These are phyloP conservation scores for Begonia peltatifolia DNA, from an alignment of 306 rosid genomes.

Conservation along the genomic window DNA sequence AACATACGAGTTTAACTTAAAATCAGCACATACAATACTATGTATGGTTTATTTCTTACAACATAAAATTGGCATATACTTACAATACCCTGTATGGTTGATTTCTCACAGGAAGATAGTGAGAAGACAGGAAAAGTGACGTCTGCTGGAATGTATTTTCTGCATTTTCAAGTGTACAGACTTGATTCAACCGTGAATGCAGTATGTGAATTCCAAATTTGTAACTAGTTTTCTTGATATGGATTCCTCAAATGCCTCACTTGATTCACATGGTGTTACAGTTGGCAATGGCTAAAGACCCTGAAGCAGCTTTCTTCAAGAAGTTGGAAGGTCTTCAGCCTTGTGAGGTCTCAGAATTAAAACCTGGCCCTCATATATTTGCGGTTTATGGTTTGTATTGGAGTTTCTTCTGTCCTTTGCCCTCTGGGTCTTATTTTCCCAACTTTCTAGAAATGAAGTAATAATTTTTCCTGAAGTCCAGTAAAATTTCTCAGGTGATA, in stretches of 20 bases:
- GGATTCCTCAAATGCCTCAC: no score
- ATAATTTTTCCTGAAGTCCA: constrained; percentile 11
- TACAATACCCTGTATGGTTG: no score
- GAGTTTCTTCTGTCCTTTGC: constrained; percentile 7
- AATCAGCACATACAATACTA: no score
- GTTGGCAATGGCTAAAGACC: constrained; percentile 99
- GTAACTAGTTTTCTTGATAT: background rate
- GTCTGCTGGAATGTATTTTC: constrained; percentile 93
- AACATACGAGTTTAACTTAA: no score
- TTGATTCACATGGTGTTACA: constrained; percentile 15
- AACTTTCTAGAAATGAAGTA: constrained; percentile 6
- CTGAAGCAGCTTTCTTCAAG: constrained; percentile 93
- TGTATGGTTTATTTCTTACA: no score
- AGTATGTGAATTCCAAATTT: constrained; percentile 4
- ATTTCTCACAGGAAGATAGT: constrained; percentile 69
- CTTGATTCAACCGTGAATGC: constrained; percentile 99
- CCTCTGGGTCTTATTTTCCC: constrained; percentile 11
- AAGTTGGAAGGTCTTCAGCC: constrained; percentile 99
- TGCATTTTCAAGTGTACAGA: constrained; percentile 98
- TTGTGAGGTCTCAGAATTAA: constrained; percentile 92
- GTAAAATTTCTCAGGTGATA: constrained; percentile 55
- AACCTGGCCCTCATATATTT: constrained; percentile 95
- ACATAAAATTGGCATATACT: no score
- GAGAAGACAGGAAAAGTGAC: constrained; percentile 89
- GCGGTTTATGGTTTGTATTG: constrained; percentile 87